Evolutionary conservation across 345 rosid genomes (phyloP), one percentile per base, ranked within the genome.

Genomic region (Angophora floribunda): DNA sequence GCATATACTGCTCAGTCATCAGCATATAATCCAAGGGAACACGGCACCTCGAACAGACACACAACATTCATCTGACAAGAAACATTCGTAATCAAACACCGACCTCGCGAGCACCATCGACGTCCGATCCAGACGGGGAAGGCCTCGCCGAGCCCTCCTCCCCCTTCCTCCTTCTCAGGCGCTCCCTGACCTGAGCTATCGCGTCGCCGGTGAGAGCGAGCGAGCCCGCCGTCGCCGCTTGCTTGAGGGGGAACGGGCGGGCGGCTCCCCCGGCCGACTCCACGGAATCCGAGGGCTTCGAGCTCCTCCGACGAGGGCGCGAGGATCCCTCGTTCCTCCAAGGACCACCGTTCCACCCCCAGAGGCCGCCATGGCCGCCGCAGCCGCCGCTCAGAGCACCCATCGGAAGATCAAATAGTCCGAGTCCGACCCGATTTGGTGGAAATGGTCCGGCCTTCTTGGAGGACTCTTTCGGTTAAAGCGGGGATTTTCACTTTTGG

Each of bases 141-240:
- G 86, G 91, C 7, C 86, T 63, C 57, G 86, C 55, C 49, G 88
- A 91, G 14, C 49, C 49, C 32, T 90, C 86, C 45, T 86, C 30
- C 44, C 90, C 85, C 41, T 86, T 85, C 52, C 75, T 89, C 84
- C 90, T 93, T 87, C 91, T 92, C 95, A 94, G 94, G 59, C 94
- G 93, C 49, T 88, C 92, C 7, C 86, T 90, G 55, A 96, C 41
- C 87, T 97, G 99, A 88, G 99, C 98, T 50, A 96, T 94, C 3
- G 98, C 91, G 89, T 96, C 99, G 13, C 99, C 99, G 30, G 97
- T 87, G 30, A 96, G 93, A 59, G 97, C 93, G 47, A 97, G 96
- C 9, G 98, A 93, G 6, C 95, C 96, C 21, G 99, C 97, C 14
- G 97, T 96, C 67, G 88, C 88, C 44, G 99, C 98, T 90, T 96